A percentile compares a stretch with the other conserved stretches of the same genome.
These are phyloP conservation scores for Fusarium buharicum DNA, from an alignment of 2,329 filamentous ascomycete species.

Conservation along the genomic window DNA sequence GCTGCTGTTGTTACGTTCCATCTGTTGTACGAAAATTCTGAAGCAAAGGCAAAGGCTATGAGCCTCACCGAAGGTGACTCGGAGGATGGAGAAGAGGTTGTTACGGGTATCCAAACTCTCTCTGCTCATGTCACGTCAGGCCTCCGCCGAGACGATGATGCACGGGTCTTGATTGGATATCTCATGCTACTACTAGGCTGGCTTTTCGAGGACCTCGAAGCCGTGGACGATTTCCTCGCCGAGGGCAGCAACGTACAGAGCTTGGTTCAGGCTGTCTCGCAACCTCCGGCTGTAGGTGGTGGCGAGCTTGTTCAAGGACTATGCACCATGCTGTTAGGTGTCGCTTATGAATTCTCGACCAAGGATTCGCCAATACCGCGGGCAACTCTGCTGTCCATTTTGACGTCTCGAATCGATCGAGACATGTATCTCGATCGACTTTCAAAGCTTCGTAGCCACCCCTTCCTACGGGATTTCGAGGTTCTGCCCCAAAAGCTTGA, in stretches of 20 bases:
- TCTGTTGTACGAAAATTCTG: conserved; percentile 80
- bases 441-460: conserved; percentile 78
- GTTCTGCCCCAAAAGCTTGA: conserved; percentile 78
- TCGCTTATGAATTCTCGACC: conserved; percentile 96
- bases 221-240: conserved; percentile 89
- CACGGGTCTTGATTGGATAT: conserved; percentile 83
- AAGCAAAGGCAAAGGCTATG: conserved; percentile 83
- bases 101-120: conserved; percentile 91
- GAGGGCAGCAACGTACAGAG: conserved; percentile 94
- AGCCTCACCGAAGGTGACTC: conserved; percentile 89
- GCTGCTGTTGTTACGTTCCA: conserved; percentile 89
- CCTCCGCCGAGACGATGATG: conserved; percentile 79
- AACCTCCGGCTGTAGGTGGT: conserved; percentile 66
- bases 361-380: conserved; percentile 94
- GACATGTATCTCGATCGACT: conserved; percentile 89
- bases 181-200: conserved; percentile 89
- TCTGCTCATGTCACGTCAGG: conserved; percentile 86
- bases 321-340: conserved; percentile 83
- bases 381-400: conserved; percentile 79
- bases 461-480: conserved; percentile 88
- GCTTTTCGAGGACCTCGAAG: conserved; percentile 92
- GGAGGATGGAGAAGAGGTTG: conserved; percentile 89
- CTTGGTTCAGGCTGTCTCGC: conserved; percentile 77
- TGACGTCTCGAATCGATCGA: conserved; percentile 80
- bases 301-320: conserved; percentile 81